Evolutionary conservation across 352 stramenopile species (phyloP).

Genomic region (Pythium myriotylum): DNA sequence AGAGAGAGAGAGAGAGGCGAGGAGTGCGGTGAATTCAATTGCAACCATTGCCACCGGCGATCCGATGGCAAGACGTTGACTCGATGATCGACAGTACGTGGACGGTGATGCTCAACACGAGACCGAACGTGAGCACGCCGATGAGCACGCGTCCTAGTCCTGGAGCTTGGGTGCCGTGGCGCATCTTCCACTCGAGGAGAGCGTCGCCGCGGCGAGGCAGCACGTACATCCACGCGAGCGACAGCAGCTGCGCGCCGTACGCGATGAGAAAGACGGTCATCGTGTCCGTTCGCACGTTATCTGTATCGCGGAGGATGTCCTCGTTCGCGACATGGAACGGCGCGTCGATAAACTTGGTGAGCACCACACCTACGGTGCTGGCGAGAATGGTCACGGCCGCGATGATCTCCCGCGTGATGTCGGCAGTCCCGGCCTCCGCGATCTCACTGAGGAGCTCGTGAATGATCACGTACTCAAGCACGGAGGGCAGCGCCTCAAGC

Average conservation of each 20-base stretch:
- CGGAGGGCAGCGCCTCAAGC: conserved; percentile 49
- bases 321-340: conserved; percentile 35
- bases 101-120: too few species aligned
- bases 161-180: conserved; percentile 29
- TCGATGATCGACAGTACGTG: too few species aligned
- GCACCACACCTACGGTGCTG: conserved; percentile 36
- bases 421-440: conserved; percentile 34
- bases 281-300: conserved; percentile 37
- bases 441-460: conserved; percentile 50
- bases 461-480: conserved; percentile 51
- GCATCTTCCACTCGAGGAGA: conserved; percentile 29
- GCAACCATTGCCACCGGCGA: too few species aligned
- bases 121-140: conserved; percentile 20
- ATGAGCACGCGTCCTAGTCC: conserved; percentile 26
- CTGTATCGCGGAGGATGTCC: conserved; percentile 50
- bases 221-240: conserved; percentile 43
- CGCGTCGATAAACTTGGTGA: conserved; percentile 43
- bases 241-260: conserved; percentile 46
- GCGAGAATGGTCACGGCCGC: conserved; percentile 48
- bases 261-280: conserved; percentile 51
- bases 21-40: too few species aligned
- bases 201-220: conserved; percentile 42
- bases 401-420: conserved; percentile 39
- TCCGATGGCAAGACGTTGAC: too few species aligned
- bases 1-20: too few species aligned